Evolutionary conservation across 2,329 filamentous ascomycete genomes (phyloP), one percentile per base, ranked within the genome.

Genomic region (Penicillium brevicompactum): DNA sequence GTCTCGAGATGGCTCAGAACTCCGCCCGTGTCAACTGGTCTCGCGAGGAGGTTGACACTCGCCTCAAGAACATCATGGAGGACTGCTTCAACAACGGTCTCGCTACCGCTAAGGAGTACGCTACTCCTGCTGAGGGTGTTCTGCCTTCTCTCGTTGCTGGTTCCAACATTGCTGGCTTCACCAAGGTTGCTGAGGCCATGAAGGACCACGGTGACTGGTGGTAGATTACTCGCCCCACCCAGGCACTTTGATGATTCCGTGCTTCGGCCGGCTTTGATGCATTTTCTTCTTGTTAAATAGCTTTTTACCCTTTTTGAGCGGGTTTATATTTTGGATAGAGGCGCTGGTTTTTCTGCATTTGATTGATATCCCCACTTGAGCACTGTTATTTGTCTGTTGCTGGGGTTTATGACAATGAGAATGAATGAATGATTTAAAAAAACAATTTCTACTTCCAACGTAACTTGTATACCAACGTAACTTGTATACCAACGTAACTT

Each of bases 1-100:
- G 94, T 67, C 86, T 99, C 43, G 94, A 99, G 84, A 99, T 99
- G 94, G 92, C 93, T 7, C 94, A 99, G 86, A 97, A 99, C 86
- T 93, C 89, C 63, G 79, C 88, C 76, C 88, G 93, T 58, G 82
- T 97, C 63, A 84, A 80, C 70, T 99, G 94, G 94, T 90, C 90
- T 27, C 71, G 82, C 45, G 90, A 96, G 82, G 89, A 96, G 81
- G 94, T 97, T 63, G 93, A 97, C 78, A 80, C 83, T 66, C 91
- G 91, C 80, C 87, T 99, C 71, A 92, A 95, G 84, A 82, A 77
- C 67, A 97, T 97, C 80, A 99, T 99, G 94, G 88, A 93, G 83
- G 84, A 86, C 63, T 93, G 90, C 75, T 99, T 97, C 82, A 82
- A 89, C 76, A 92, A 91, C 78, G 94, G 91, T 65, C 82, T 97